Percentiles rank a stretch among this genome's conserved stretches.
phyloP scores from a whole-genome alignment of 192 early-diverging fungal species.

The Chytriomyces hyalinus region DNA sequence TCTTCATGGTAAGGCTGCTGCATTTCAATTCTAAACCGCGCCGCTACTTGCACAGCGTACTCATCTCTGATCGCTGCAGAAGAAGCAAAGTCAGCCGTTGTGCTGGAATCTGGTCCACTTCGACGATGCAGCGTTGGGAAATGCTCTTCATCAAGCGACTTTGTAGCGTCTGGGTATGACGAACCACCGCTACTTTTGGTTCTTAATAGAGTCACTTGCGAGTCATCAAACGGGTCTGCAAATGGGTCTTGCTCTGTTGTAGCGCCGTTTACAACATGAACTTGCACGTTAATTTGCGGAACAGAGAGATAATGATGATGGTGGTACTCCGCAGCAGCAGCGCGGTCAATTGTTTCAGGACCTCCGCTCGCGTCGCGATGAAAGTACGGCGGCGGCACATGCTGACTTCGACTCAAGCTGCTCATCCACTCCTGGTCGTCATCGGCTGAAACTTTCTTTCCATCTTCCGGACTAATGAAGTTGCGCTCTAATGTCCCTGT shows the following conservation, averaged over 20 bases:
- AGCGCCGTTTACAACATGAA: not conserved
- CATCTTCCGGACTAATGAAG: not conserved
- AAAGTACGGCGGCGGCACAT: not conserved
- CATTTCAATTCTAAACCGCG: not conserved
- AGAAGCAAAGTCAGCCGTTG: not conserved
- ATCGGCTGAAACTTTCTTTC: not conserved
- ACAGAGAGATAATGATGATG: not conserved
- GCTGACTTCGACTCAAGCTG: too few relatives aligned
- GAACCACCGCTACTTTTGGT: not conserved
- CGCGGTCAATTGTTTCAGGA: not conserved
- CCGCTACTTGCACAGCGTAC: not conserved
- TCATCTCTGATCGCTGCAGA: not conserved
- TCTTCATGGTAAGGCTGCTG: not conserved
- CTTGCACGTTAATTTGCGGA: not conserved
- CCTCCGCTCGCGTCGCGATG: not conserved
- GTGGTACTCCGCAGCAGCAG: not conserved
- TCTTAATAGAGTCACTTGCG: not conserved
- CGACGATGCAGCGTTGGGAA: not conserved
- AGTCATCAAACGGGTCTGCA: not conserved
- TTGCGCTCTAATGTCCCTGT: not conserved
- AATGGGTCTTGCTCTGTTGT: not conserved
- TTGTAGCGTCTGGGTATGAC: not conserved
- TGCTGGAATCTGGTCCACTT: not conserved
- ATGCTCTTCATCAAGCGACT: not conserved
- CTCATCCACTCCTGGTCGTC: not conserved